Evolutionary conservation across 371 early-diverging fungal genomes (phyloP).

Genomic region (Umbelopsis sp.): DNA sequence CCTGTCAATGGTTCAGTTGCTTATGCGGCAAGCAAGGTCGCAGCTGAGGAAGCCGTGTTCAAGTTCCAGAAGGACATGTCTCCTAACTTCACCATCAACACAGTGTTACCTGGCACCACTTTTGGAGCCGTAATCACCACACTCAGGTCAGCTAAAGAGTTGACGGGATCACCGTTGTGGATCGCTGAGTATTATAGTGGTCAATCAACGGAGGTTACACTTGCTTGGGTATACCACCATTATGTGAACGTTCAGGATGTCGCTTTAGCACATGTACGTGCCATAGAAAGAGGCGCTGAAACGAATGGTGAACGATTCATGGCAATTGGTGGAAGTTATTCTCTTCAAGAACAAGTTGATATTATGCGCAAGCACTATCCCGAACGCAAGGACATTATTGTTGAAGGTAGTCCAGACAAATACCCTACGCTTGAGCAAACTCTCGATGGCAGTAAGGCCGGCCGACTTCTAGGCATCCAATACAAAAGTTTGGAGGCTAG

Average conservation of each 20-base stretch:
- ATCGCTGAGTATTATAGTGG: not conserved
- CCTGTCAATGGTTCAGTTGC: not conserved
- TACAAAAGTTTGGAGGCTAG: not conserved
- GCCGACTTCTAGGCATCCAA: not conserved
- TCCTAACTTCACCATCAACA: constrained; percentile 2
- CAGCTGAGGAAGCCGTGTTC: constrained; percentile 5
- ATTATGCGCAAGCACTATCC: not conserved
- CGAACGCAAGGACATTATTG: not conserved
- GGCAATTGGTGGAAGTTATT: not conserved
- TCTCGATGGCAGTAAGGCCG: not conserved
- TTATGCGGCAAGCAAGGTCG: constrained; percentile 6
- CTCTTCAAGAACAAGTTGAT: not conserved
- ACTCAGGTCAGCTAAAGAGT: not conserved
- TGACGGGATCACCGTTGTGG: not conserved
- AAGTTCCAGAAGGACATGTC: not conserved
- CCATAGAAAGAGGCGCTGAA: constrained; percentile 5
- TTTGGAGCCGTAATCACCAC: not conserved
- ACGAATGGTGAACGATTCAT: constrained; percentile 18
- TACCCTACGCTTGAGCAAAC: not conserved
- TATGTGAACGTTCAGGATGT: not conserved
- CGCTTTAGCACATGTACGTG: constrained; percentile 2
- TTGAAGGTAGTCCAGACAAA: not conserved
- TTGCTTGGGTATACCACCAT: too few relatives aligned
- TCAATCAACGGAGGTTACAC: not conserved
- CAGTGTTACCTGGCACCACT: not conserved